Conservation (phyloP, 139 green algal genomes). For the Pleodorina starrii region DNA sequence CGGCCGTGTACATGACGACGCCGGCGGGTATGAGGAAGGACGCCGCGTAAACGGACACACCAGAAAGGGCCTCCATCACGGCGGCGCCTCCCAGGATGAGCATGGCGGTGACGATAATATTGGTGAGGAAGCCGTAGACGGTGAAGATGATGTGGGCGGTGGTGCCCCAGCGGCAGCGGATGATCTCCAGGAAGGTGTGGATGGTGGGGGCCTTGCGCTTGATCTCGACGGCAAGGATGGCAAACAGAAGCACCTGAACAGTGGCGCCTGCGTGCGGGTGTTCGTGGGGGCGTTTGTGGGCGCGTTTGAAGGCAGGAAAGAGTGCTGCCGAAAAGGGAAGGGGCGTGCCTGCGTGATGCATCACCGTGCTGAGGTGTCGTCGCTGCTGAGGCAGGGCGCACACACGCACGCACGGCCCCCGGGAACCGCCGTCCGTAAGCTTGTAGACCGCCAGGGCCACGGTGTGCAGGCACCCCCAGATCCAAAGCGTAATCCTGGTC, state of each 20-base stretch:
- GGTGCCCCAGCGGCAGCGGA: constrained; percentile 81
- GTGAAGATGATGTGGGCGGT: constrained; percentile 89
- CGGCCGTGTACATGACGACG: constrained; percentile 93
- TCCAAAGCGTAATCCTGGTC: too few species aligned
- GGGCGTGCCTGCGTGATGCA: too few species aligned
- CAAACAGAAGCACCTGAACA: constrained; percentile 95
- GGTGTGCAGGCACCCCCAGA: too few species aligned
- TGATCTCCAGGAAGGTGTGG: constrained; percentile 95
- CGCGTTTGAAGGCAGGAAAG: too few species aligned
- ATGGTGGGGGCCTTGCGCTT: constrained; percentile 94
- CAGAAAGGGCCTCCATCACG: constrained; percentile 86
- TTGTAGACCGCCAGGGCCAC: too few species aligned
- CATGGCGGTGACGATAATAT: constrained; percentile 94
- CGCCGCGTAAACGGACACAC: constrained; percentile 67
- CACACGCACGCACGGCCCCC: too few species aligned
- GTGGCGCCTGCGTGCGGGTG: constrained; percentile 80
- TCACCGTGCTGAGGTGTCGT: too few species aligned
- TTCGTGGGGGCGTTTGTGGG: too few species aligned
- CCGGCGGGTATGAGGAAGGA: constrained; percentile 81
- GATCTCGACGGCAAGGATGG: constrained; percentile 94
- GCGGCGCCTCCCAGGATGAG: constrained; percentile 91
- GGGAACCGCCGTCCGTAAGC: too few species aligned
- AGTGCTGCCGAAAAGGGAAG: too few species aligned
- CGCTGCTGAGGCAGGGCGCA: too few species aligned
- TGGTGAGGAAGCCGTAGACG: constrained; percentile 89